Conservation (phyloP, 495 filamentous ascomycete genomes). For the Hyaloscypha bicolor region DNA sequence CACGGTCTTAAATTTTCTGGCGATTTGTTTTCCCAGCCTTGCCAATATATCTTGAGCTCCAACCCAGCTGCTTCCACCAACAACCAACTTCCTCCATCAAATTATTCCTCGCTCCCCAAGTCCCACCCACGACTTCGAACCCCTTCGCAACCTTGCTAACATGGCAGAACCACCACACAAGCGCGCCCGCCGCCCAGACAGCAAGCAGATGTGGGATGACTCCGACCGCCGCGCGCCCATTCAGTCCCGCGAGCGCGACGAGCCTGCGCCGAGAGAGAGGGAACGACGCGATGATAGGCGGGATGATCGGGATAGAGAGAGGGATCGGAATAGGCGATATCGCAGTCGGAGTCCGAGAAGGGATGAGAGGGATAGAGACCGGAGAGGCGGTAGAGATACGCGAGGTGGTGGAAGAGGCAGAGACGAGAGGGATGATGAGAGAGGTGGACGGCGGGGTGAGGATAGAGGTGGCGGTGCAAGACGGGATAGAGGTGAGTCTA, state of each 20-base stretch:
- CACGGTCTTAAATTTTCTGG: neutral
- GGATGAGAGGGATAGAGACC: constrained; percentile 16
- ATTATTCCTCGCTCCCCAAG: neutral
- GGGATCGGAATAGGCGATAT: constrained; percentile 19
- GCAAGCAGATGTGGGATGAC: constrained; percentile 48
- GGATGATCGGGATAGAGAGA: constrained; percentile 17
- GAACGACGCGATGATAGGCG: constrained; percentile 20
- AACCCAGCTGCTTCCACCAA: neutral
- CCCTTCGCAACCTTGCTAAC: neutral
- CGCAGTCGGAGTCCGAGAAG: neutral
- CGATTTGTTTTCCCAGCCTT: neutral
- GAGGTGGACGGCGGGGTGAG: constrained; percentile 12
- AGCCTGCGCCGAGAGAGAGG: constrained; percentile 19
- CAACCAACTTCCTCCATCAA: neutral
- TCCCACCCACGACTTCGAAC: neutral
- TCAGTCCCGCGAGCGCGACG: constrained; percentile 27
- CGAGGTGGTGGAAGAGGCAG: neutral
- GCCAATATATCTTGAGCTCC: neutral
- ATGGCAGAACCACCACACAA: constrained; percentile 38
- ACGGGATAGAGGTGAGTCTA: constrained; percentile 4
- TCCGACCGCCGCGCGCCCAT: constrained; percentile 35
- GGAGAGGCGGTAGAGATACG: neutral
- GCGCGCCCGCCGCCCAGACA: constrained; percentile 42
- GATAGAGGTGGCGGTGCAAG: constrained; percentile 18
- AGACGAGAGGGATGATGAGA: neutral